Base-by-base conservation (phyloP, 371 early-diverging fungal genomes). In the Mortierella sp. region DNA sequence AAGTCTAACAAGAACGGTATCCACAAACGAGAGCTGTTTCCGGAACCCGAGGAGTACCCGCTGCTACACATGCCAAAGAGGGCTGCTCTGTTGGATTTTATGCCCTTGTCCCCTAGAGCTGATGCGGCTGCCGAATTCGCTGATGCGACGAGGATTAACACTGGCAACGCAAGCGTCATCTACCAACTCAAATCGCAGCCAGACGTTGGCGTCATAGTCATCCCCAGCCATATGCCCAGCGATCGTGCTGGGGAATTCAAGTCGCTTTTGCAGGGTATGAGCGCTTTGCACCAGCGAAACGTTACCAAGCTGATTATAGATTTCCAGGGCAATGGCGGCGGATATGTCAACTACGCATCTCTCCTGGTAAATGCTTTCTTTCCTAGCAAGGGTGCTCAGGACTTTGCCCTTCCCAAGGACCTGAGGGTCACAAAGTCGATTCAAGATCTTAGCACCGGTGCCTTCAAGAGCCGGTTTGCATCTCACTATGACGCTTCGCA, bases 251-350 rank as follows among this genome's bases (percentile, higher is more conserved):
- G 0, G 69, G 61, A 21, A 15, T 69, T 14, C 15, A 50, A n/a
- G 26, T 24, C 4, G 23, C 43, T 15, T 37, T 61, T 17, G 5
- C 17, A 4, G 50, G 12, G 1, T 41, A 56, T 9, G 56, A 31
- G 0, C n/a, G 39, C 8, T 2, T 68, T 68, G 15, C 23, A 51
- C 48, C 11, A 42, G 23, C 30, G 11, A 4, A 54, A 54, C 3
- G 69, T 73, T 0, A 60, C 75, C 32, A 63, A 73, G 15, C 28
- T 73, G 24, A 41, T 73, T 12, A 7, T 73, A 12, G 75, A 73
- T 30, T 58, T 73, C 47, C 59, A 58, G 17, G 60, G 56, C 48
- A 73, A 73, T 53, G 37, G 49, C n/a, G 75, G 75, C 0, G 75
- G 75, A 6, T 50, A 43, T 8, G 49, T 67, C 8, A n/a, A 15